These are phyloP conservation scores for Trifolium repens DNA, from an alignment of 306 rosid genomes.

Conservation along the genomic window DNA sequence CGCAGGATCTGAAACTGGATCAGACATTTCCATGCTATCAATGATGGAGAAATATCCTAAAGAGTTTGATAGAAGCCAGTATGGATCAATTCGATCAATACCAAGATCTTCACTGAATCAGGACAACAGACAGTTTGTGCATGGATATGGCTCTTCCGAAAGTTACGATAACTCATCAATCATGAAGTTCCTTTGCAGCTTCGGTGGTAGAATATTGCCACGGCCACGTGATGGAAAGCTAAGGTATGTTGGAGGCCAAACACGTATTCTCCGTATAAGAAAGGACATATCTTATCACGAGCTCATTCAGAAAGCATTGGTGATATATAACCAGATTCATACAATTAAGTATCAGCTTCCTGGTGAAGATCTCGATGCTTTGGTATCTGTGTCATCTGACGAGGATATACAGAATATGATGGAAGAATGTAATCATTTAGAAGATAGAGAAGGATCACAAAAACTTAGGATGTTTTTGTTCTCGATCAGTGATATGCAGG, in stretches of 20 bases:
- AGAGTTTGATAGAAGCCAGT: slow-evolving; percentile 61
- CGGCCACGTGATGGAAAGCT: slow-evolving; percentile 80
- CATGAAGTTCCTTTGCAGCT: slow-evolving; percentile 75
- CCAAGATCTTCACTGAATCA: slow-evolving; percentile 59
- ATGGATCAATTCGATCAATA: slow-evolving; percentile 59
- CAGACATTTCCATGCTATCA: slow-evolving; percentile 56
- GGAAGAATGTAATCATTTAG: slow-evolving; percentile 65
- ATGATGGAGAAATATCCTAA: slow-evolving; percentile 53
- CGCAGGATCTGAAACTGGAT: slow-evolving; percentile 60
- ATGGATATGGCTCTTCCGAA: slow-evolving; percentile 53
- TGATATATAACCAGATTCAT: slow-evolving; percentile 59
- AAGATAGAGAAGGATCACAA: slow-evolving; percentile 55
- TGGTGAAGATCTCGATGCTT: slow-evolving; percentile 90
- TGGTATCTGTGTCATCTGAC: slow-evolving; percentile 80
- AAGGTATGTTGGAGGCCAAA: slow-evolving; percentile 85
- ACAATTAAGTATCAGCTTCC: slow-evolving; percentile 82
- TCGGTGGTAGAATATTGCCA: slow-evolving; percentile 75
- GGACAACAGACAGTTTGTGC: slow-evolving; percentile 52
- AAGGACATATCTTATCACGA: slow-evolving; percentile 70
- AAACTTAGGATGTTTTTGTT: slow-evolving; percentile 77
- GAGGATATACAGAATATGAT: slow-evolving; percentile 88
- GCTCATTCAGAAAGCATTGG: slow-evolving; percentile 66
- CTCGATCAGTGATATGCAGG: slow-evolving; percentile 74
- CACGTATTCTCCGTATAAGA: slow-evolving; percentile 67
- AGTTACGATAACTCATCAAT: slow-evolving; percentile 56